Evolutionary conservation across 2,329 filamentous ascomycete genomes (phyloP).

Genomic region (Pseudogymnoascus sp.): DNA sequence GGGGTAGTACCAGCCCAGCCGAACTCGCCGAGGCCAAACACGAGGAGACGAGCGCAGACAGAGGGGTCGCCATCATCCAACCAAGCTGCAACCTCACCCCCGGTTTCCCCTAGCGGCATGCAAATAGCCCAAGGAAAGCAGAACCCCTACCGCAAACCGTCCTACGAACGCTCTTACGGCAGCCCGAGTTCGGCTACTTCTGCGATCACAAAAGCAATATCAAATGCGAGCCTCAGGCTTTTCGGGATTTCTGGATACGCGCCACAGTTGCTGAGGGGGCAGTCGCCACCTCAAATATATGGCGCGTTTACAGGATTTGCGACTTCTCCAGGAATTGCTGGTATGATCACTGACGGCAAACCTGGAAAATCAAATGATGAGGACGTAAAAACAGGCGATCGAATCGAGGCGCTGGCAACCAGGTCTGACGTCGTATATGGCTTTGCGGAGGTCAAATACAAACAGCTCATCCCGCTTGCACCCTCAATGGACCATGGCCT

Average conservation of each 20-base stretch:
- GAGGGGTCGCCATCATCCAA: constrained; percentile 63
- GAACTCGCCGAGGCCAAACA: constrained; percentile 49
- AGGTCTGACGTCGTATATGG: constrained; percentile 94
- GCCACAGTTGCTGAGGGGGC: constrained; percentile 54
- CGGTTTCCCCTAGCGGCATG: constrained; percentile 59
- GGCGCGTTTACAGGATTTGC: constrained; percentile 82
- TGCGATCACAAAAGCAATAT: constrained; percentile 88
- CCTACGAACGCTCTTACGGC: constrained; percentile 74
- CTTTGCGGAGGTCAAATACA: constrained; percentile 97
- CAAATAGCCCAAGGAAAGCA: constrained; percentile 64
- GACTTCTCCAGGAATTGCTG: constrained; percentile 51
- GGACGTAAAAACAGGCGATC: constrained; percentile 68
- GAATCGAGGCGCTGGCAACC: constrained; percentile 86
- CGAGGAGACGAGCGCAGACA: constrained; percentile 70
- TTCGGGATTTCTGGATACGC: constrained; percentile 62
- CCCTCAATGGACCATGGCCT: constrained; percentile 69
- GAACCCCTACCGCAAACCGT: constrained; percentile 63
- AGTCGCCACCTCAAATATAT: constrained; percentile 69
- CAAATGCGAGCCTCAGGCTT: constrained; percentile 74
- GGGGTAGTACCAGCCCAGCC: constrained; percentile 35
- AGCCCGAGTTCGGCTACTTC: constrained; percentile 69
- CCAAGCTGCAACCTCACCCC: constrained; percentile 61
- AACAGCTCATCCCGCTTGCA: constrained; percentile 84
- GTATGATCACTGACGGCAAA: constrained; percentile 62
- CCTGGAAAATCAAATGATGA: constrained; percentile 61